Evolutionary conservation across 331 rosid species (phyloP).

Genomic region (Quercus lobata): DNA sequence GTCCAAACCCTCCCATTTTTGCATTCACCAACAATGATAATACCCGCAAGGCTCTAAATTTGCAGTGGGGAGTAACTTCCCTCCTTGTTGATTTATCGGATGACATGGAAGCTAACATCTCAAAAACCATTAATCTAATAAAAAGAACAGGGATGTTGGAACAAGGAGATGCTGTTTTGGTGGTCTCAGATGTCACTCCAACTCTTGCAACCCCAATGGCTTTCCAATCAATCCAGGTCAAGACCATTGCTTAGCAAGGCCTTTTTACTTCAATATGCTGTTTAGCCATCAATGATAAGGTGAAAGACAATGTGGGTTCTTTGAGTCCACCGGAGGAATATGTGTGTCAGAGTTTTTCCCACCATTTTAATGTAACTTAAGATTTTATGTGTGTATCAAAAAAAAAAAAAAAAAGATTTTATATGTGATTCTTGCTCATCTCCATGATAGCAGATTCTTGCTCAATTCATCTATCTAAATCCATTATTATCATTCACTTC

Average conservation of each 20-base stretch:
- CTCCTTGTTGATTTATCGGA: constrained; percentile 58
- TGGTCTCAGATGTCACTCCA: constrained; percentile 66
- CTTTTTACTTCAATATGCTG: neutral
- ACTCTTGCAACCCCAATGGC: constrained; percentile 39
- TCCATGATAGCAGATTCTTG: no score
- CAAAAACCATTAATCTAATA: constrained; percentile 51
- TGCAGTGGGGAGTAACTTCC: constrained; percentile 85
- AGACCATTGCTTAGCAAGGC: constrained; percentile 36
- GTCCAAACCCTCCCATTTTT: constrained; percentile 82
- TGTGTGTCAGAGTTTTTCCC: no score
- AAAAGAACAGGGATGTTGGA: constrained; percentile 57
- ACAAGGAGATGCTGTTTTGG: constrained; percentile 60
- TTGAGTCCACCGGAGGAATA: no score
- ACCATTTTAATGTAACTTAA: no score
- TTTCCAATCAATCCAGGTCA: constrained; percentile 79
- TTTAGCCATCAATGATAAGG: no score
- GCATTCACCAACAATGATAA: constrained; percentile 65
- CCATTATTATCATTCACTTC: no score
- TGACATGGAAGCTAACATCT: constrained; percentile 68
- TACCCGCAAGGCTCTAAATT: constrained; percentile 63
- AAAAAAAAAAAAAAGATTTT: no score
- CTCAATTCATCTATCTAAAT: no score
- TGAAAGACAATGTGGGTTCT: no score
- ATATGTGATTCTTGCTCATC: no score
- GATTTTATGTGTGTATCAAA: no score